These are phyloP conservation scores for Datura wrightii DNA, from an alignment of 257 asterid species.

Conservation along the genomic window DNA sequence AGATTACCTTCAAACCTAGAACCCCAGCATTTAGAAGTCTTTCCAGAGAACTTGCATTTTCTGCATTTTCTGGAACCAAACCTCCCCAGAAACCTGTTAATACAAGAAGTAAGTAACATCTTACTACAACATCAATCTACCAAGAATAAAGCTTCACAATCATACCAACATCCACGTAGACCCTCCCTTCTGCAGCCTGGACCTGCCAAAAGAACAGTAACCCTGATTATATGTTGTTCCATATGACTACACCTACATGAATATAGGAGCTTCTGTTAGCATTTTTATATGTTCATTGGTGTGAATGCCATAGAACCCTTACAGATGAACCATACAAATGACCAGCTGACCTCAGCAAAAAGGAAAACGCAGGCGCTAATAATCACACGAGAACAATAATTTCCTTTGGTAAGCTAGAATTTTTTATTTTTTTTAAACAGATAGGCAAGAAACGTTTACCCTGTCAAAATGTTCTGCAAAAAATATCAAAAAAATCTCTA, in stretches of 20 bases:
- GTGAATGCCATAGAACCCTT: not conserved
- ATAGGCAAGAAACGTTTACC: not conserved
- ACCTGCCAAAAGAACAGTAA: slow-evolving; percentile 49
- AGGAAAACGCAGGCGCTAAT: not conserved
- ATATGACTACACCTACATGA: slow-evolving; percentile 13
- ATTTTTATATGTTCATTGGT: not conserved
- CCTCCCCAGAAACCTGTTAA: slow-evolving; percentile 98
- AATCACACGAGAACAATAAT: not conserved
- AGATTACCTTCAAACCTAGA: slow-evolving; percentile 89
- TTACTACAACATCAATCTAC: not conserved
- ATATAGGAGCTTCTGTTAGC: not conserved
- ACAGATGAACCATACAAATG: not conserved
- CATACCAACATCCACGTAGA: slow-evolving; percentile 93
- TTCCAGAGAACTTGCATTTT: slow-evolving; percentile 69
- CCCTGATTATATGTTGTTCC: slow-evolving; percentile 7
- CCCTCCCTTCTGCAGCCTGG: slow-evolving; percentile 80
- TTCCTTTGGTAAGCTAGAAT: slow-evolving; percentile 9
- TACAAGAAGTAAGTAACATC: slow-evolving; percentile 1
- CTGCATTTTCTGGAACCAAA: slow-evolving; percentile 93
- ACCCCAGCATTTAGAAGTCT: slow-evolving; percentile 91
- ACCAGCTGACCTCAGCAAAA: not conserved
- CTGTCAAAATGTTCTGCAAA: slow-evolving; percentile 21
- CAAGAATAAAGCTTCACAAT: not conserved
- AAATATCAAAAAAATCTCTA: slow-evolving; percentile 4
- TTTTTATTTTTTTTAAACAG: too few species aligned